phyloP scores from a whole-genome alignment of 2,329 filamentous ascomycete genomes.

The Penicillium sp. region DNA sequence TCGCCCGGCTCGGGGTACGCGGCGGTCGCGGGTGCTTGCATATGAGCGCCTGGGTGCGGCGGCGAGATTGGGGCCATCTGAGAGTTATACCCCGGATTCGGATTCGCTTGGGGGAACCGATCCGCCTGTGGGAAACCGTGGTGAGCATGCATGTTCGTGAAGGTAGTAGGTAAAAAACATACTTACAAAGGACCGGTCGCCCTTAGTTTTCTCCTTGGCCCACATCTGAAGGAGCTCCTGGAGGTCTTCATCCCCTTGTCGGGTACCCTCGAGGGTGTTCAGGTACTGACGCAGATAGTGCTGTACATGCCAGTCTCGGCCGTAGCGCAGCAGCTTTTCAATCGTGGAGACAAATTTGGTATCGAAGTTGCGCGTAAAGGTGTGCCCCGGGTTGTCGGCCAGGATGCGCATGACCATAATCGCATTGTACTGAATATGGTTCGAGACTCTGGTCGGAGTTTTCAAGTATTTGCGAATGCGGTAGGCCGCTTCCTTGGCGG shows the following conservation, averaged over 20 bases:
- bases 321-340: conserved; percentile 71
- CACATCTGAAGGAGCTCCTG: conserved; percentile 77
- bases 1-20: conserved; percentile 67
- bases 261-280: conserved; percentile 71
- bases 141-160: not conserved
- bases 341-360: conserved; percentile 75
- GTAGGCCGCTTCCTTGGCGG: conserved; percentile 76
- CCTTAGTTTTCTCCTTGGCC: conserved; percentile 77
- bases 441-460: conserved; percentile 63
- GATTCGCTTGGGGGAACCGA: not conserved
- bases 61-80: not conserved
- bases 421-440: conserved; percentile 87
- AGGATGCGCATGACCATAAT: conserved; percentile 94
- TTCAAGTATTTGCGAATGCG: conserved; percentile 80
- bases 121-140: not conserved
- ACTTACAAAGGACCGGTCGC: conserved; percentile 46
- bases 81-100: not conserved
- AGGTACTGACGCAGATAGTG: conserved; percentile 87
- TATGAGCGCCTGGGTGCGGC: not conserved
- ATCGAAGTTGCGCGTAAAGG: conserved; percentile 89
- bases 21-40: not conserved
- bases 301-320: conserved; percentile 72
- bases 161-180: not conserved
- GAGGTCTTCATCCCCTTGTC: conserved; percentile 72
- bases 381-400: conserved; percentile 83